Base-by-base conservation (phyloP, 177 flowering plant species). In the Vitis hybrid region DNA sequence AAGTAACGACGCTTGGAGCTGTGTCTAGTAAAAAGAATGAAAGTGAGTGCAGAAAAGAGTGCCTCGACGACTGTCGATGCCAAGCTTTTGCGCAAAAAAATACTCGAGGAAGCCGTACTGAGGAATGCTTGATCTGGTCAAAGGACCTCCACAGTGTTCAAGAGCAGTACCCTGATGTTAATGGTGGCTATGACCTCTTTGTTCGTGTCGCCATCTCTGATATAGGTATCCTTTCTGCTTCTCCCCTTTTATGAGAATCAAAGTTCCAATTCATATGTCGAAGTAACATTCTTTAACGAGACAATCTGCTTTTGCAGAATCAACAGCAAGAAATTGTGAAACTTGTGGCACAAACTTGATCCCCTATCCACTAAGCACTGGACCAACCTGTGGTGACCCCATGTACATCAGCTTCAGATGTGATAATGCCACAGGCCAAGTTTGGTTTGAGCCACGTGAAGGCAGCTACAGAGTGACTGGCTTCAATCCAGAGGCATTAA, bases 291-390 rank as follows among this genome's bases (percentile, higher is more conserved):
- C 21, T 21, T 32, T 32, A 32, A 32, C 39, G 4, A 32, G 39
- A 32, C 39, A 32, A 32, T 32, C 7, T 58, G 10, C 0, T 67
- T 57, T 19, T 68, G 72, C 84, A 76, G 80, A 70, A 60, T 63
- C 75, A n/a, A 74, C 61, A 1, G 30, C 62, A 21, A 75, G 76
- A 68, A 51, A 17, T 66, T 78, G 81, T 66, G 75, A 55, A 13
- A 57, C 65, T 23, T 78, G 84, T 72, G 85, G 82, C 34, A 73
- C 81, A 49, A 81, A 70, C 58, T 18, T 39, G 39, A 70, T 85
- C 18, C 88, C 86, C 2, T 83, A 83, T 74, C 88, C 88, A 10
- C 71, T 85, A 3, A 83, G 85, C 78, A 83, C 82, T 9, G 76
- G 77, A 48, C 54, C 68, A 39, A 55, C 59, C 7, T 85, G 88